Evolutionary conservation across 139 green algal species (phyloP).

Genomic region (Micractinium sp.): DNA sequence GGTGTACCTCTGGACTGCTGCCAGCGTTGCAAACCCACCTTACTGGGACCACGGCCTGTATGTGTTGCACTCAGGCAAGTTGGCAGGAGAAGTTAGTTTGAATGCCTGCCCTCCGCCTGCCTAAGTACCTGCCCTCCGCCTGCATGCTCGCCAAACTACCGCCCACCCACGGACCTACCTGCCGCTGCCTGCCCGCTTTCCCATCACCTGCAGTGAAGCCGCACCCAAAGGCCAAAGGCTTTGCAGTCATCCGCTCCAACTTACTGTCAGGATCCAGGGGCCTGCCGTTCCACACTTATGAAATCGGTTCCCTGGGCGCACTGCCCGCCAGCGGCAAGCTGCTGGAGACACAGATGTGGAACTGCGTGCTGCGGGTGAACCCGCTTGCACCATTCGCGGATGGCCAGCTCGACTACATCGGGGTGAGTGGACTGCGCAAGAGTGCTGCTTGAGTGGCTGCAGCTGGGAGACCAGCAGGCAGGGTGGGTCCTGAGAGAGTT

Average conservation of each 20-base stretch:
- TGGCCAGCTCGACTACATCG: background rate
- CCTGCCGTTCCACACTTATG: background rate
- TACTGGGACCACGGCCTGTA: slow-evolving; percentile 3
- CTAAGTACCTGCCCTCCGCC: background rate
- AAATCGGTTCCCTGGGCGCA: background rate
- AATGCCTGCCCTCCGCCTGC: background rate
- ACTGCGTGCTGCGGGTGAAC: background rate
- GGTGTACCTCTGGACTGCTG: background rate
- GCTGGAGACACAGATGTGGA: slow-evolving; percentile 1
- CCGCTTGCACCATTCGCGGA: background rate
- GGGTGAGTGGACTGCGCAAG: background rate
- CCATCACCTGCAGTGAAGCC: background rate
- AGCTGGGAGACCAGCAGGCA: background rate
- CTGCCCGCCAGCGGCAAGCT: background rate
- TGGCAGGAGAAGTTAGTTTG: no score
- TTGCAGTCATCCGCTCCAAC: slow-evolving; percentile 8
- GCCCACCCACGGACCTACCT: background rate
- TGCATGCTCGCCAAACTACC: background rate
- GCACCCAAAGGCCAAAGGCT: background rate
- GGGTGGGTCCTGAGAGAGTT: no score
- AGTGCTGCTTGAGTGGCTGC: background rate
- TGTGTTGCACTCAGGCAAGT: background rate
- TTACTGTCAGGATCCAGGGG: background rate
- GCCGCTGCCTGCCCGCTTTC: background rate
- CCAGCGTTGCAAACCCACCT: background rate